Conservation (phyloP, 495 filamentous ascomycete species). For the Gamarada debralockiae region DNA sequence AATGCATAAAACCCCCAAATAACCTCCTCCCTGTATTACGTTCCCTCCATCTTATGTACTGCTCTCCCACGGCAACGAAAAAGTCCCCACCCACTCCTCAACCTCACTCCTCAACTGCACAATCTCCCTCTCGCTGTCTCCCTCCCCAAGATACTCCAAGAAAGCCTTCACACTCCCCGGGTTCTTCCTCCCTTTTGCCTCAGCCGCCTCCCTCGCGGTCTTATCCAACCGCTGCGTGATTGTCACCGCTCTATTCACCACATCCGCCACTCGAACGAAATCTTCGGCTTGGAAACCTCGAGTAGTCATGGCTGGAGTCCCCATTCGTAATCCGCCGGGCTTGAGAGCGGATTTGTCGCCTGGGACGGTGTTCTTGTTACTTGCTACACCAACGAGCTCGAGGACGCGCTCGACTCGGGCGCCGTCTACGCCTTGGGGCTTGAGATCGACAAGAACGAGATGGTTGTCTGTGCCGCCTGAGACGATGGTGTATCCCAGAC, state of each 20-base stretch:
- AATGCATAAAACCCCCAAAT: too few species aligned
- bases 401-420: slow-evolving; percentile 92
- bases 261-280: slow-evolving; percentile 84
- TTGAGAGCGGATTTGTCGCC: slow-evolving; percentile 91
- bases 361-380: slow-evolving; percentile 98
- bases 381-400: slow-evolving; percentile 90
- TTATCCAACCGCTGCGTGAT: slow-evolving; percentile 84
- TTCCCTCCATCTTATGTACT: not conserved
- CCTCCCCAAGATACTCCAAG: slow-evolving; percentile 75
- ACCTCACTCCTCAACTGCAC: slow-evolving; percentile 85
- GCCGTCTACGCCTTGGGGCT: slow-evolving; percentile 85
- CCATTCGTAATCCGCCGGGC: slow-evolving; percentile 87
- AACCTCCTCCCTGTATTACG: too few species aligned
- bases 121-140: slow-evolving; percentile 81
- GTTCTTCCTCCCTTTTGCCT: slow-evolving; percentile 76
- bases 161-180: slow-evolving; percentile 78
- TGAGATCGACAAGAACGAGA: slow-evolving; percentile 90
- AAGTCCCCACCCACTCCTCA: slow-evolving; percentile 92
- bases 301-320: slow-evolving; percentile 96
- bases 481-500: slow-evolving; percentile 86
- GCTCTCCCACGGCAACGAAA: slow-evolving; percentile 75
- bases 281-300: slow-evolving; percentile 84
- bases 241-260: slow-evolving; percentile 86
- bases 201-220: slow-evolving; percentile 68
- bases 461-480: slow-evolving; percentile 96